phyloP scores from a whole-genome alignment of 306 rosid genomes.

The Hylodesmum podocarpum region DNA sequence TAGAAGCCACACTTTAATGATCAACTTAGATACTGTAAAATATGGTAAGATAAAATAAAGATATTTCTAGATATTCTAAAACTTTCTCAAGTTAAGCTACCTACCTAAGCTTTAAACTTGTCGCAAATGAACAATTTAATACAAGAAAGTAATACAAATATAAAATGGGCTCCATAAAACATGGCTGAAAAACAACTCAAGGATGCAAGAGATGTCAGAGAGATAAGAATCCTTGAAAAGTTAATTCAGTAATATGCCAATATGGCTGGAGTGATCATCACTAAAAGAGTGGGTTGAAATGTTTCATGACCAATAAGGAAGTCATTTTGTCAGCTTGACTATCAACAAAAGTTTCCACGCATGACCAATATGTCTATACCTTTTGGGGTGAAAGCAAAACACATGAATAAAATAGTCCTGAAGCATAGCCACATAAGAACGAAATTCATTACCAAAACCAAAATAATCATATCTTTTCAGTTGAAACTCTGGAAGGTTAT shows the following conservation, averaged over 20 bases:
- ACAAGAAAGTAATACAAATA: not conserved
- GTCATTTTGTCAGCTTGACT: not conserved
- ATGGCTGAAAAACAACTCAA: not conserved
- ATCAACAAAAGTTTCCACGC: not conserved
- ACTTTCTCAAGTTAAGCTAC: too few relatives aligned
- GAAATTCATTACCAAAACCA: conserved; percentile 63
- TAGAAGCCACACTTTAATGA: not conserved
- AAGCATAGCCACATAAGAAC: conserved; percentile 13
- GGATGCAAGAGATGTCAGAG: not conserved
- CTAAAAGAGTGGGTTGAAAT: not conserved
- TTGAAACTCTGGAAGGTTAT: conserved; percentile 67
- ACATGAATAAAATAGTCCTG: not conserved
- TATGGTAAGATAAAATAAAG: too few relatives aligned
- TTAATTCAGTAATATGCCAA: not conserved
- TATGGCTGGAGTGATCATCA: not conserved
- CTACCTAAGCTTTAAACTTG: not conserved
- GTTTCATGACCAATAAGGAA: not conserved
- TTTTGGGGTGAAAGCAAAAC: not conserved
- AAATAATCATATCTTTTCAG: conserved; percentile 78
- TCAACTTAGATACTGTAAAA: not conserved
- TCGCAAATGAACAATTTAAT: not conserved
- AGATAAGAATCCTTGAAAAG: not conserved
- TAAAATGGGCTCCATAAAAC: not conserved
- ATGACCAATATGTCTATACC: not conserved
- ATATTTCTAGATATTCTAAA: too few relatives aligned